Evolutionary conservation across 805 yeast species (phyloP), one percentile per base, ranked within the genome.

Genomic region (Candida khao-thaluensis): DNA sequence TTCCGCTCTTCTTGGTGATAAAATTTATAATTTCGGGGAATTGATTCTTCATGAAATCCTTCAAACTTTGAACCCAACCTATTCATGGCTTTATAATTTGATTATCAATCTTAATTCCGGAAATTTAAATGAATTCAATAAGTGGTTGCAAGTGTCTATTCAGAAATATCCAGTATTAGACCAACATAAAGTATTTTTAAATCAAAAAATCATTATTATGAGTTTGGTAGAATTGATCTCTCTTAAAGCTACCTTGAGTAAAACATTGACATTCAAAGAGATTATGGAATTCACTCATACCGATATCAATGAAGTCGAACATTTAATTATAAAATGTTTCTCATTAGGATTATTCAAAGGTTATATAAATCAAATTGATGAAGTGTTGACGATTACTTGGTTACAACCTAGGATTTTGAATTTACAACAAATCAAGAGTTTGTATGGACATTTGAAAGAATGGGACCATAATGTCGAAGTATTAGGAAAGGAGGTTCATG

Each of bases 391-490:
- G 23, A 81, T 93, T 34, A 80, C 85, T 18, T 93, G 99, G 99
- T 82, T 91, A 45, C 98, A 93, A 71, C 98, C 99, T 43, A 76
- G 98, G 54, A 86, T 89, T 40, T 82, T 93, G 74, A 87, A 87
- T 54, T 72, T 71, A 47, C 77, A 77, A 30, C 99, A 93, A 70
- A 84, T 91, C 42, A 76, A 72, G 41, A 72, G 73, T 30, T 87
- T 93, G 85, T 79, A 80, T 48, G 71, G 73, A 37, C 84, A 85
- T 52, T 74, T 93, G 56, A 71, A 71, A 18, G 72, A 71, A 37
- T 93, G 99, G 99, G 82, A 85, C 51, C 59, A 62, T 39, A 81
- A 81, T 51, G 97, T 91, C 17, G 72, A 73, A 26, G 70, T 71
- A 23, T 72, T 93, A 50, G 84, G 64, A 11, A 42, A 47, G 42